phyloP scores from a whole-genome alignment of 306 rosid genomes.

The Dalbergia cochinchinensis region DNA sequence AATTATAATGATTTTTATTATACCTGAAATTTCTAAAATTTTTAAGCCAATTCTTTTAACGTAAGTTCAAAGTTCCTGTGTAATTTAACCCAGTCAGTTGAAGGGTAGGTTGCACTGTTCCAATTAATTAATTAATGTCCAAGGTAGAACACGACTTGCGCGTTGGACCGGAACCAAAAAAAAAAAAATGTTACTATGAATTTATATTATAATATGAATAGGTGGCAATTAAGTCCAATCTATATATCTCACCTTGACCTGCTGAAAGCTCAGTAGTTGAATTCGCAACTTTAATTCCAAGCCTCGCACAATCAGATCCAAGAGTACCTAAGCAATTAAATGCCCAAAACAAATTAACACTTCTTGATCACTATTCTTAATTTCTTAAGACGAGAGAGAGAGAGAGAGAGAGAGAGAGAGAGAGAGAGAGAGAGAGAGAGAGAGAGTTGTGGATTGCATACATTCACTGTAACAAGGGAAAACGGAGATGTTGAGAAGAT shows the following conservation, averaged over 20 bases:
- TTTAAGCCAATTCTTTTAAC: too few species aligned
- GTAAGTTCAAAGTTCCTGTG: too few species aligned
- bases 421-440: too few species aligned
- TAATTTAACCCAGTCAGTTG: too few species aligned
- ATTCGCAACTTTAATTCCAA: constrained; percentile 63
- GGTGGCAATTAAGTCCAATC: constrained; percentile 1
- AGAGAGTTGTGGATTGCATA: constrained; percentile 27
- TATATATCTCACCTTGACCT: background rate
- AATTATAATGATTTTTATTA: too few species aligned
- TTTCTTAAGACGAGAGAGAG: background rate
- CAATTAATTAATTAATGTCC: too few species aligned
- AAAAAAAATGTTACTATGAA: too few species aligned
- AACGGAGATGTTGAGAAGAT: constrained; percentile 55
- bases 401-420: background rate
- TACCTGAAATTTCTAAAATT: too few species aligned
- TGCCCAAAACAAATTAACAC: background rate
- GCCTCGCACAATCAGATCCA: constrained; percentile 60
- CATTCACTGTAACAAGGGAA: constrained; percentile 72
- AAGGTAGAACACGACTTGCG: too few species aligned
- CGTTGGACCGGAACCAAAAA: too few species aligned
- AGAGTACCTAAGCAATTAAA: constrained; percentile 57
- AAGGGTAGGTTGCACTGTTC: too few species aligned
- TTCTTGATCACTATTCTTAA: background rate
- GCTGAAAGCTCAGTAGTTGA: background rate
- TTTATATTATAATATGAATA: background rate